Base-by-base conservation (phyloP, 1,284 basidiomycete genomes). In the Ceratobasidium theobromae region DNA sequence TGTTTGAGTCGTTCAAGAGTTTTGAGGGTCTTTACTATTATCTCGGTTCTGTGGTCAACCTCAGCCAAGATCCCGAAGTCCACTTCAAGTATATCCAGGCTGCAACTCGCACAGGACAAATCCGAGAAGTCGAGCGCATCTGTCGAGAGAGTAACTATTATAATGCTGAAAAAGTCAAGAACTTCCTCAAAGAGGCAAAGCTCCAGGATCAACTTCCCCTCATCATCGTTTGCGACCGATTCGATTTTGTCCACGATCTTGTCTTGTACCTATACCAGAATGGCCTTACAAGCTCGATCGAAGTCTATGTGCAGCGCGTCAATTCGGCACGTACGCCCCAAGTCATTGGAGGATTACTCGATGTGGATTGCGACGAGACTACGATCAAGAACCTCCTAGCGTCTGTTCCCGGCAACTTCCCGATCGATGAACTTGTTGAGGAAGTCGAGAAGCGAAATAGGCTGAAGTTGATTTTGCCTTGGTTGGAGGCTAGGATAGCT, bases 51-150 rank as follows among this genome's bases (percentile, higher is more conserved):
- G 86, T 99, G 71, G 97, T 99, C 76, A 99, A 99, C 79, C 84
- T 99, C 70, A 93, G 89, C 76, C 86, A 93, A 75, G 97, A 99
- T 77, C 84, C 93, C 16, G 97, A 99, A 77, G 97, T 99, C 2
- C 93, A 98, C 82, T 99, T 98, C 87, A 99, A 99, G 83, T 99
- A 99, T 80, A 98, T 99, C 74, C 97, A 99, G 76, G 97, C 97
- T 33, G 97, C 97, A 9, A 98, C 95, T 1, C 89, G 97, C 46
- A 99, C 97, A 21, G 96, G 96, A 48, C 97, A 99, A 76, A 95
- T 99, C 74, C 89, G 97, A 68, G 97, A 99, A 76, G 97, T 99
- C 69, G 97, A 99, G 80, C 93, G 97, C 67, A 96, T 99, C 74
- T 97, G 95, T 76, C 85, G 97, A 70, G 97, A 99, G 81, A 94